A percentile compares a stretch with the other conserved stretches of the same genome.
phyloP scores from a whole-genome alignment of 139 green algal species.

The Pycnococcus provasolii region DNA sequence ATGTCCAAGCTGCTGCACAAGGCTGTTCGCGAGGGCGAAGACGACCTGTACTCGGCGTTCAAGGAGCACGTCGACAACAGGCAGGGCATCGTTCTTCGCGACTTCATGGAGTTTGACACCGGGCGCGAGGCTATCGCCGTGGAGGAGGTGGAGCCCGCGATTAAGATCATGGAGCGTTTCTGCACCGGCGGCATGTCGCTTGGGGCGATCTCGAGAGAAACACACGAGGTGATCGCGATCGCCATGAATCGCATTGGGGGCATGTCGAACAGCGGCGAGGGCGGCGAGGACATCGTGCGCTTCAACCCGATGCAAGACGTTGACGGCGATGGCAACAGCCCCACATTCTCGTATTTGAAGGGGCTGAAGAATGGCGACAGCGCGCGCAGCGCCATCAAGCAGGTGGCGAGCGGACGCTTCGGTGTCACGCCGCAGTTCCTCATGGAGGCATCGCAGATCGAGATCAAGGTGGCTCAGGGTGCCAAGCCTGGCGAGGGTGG shows the following conservation, averaged over 20 bases:
- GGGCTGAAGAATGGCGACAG: constrained; percentile 89
- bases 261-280: constrained; percentile 84
- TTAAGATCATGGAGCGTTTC: constrained; percentile 86
- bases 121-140: constrained; percentile 51
- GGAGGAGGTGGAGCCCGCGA: constrained; percentile 72
- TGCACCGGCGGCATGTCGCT: constrained; percentile 98
- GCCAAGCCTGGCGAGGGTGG: constrained; percentile 81
- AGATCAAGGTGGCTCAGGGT: constrained; percentile 96
- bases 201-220: constrained; percentile 91
- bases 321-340: constrained; percentile 54
- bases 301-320: constrained; percentile 60
- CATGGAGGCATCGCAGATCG: constrained; percentile 93
- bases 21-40: constrained; percentile 58
- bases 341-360: constrained; percentile 74
- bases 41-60: constrained; percentile 71
- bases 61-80: constrained; percentile 66
- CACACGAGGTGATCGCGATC: constrained; percentile 96
- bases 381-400: constrained; percentile 91
- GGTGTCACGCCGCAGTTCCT: constrained; percentile 96
- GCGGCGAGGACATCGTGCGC: constrained; percentile 85
- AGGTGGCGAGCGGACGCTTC: constrained; percentile 90
- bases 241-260: constrained; percentile 97
- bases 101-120: constrained; percentile 10
- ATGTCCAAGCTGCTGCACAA: constrained; percentile 99
- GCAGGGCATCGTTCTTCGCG: constrained; percentile 24